Evolutionary conservation across 1,284 basidiomycete species (phyloP), one percentile per base, ranked within the genome.

Genomic region (Pseudozyma pruni): DNA sequence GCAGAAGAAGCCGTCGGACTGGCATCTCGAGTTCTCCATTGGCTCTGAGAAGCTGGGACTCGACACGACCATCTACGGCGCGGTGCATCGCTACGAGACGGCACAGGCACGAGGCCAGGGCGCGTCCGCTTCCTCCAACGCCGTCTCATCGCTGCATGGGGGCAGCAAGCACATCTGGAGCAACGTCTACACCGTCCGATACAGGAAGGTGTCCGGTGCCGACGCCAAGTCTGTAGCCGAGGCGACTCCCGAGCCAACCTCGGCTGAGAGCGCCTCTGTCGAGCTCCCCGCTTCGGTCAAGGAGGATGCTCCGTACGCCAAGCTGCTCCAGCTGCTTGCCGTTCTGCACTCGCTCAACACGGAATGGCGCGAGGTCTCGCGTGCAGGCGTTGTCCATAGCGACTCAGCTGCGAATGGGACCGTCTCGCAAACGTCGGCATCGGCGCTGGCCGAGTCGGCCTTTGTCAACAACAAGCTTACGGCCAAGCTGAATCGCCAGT

Each of bases 391-490:
- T 23, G 32, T 39, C n/a, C 50, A 39, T 8, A 40, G 35, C 27
- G 38, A 51, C 49, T 17, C 47, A 44, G 20, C 40, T 44, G 60
- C 68, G 16, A 32, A 60, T 39, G 44, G 53, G 35, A 70, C 70
- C 31, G 13, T 59, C 27, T 16, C 40, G 8, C 31, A 14, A 2
- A 43, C 45, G 17, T 34, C 46, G 33, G 31, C 64, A 67, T 13
- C 85, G 90, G 27, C 84, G 82, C 43, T 83, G 89, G 32, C 39
- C 10, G 92, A 94, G 63, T 88, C 90, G 1, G 88, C 91, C 0
- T 98, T 98, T 80, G 89, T 98, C 72, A 99, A 98, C 83, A 97
- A 97, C 85, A 98, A 98, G 84, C 85, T 99, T 41, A 94, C 94
- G 1, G 96, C 96, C 20, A 98, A 99, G 83, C 87, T 99, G 33